Evolutionary conservation across 805 yeast species (phyloP), one percentile per base, ranked within the genome.

Genomic region (Candida anglica): DNA sequence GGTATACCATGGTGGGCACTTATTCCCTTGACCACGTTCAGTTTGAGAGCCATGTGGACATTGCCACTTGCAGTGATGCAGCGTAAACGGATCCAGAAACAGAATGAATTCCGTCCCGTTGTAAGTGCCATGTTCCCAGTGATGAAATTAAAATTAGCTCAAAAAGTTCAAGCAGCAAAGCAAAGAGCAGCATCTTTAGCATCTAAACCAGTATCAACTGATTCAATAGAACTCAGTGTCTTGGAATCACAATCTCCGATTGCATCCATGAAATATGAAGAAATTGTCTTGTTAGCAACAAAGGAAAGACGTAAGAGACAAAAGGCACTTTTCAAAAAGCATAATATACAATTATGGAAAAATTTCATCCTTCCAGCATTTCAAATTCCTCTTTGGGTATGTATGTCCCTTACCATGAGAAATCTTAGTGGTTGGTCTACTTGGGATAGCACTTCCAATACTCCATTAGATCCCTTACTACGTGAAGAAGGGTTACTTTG

Each of bases 371-470:
- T 87, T 24, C 97, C 97, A 1, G 60, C 79, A 0, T 75, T 86
- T 13, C 98, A 89, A 52, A 70, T 91, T 15, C 98, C 98, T 0
- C 54, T 89, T 5, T 89, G 96, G 95, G 69, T 88, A 2, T 67
- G 81, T 2, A 67, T 89, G 70, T 81, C 93, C 9, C 66, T 81
- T 44, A 79, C 88, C 1, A 73, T 88, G 44, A 69, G 96, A 42
- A 73, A 79, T 29, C 60, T 88, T 40, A 80, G 89, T 27, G 95
- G 95, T 1, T 75, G 81, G 81, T 52, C 67, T 2, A 44, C 66
- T 1, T 63, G 71, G 69, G 69, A 65, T 37, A 56, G 56, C 30
- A 22, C 43, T 41, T 60, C 69, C 15, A 59, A 63, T 28, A 63
- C 58, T 27, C 72, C 80, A 0, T 41, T 79, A 24, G 84, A 78